Evolutionary conservation across 495 filamentous ascomycete species (phyloP), one percentile per base, ranked within the genome.

Genomic region (Hyaloscypha finlandica): DNA sequence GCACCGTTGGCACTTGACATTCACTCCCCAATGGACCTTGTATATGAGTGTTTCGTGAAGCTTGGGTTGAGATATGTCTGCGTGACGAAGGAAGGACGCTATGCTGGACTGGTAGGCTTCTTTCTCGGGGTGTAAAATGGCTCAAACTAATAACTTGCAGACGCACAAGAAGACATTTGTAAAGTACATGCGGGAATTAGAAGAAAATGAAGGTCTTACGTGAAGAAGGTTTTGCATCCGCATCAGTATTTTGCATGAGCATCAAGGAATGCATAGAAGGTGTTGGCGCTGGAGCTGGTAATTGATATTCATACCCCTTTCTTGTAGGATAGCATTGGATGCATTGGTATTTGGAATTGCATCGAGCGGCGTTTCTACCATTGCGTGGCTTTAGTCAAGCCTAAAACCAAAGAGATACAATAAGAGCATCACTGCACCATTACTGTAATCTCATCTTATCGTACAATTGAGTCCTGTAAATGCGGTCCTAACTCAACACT

Each of bases 21-120:
- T 33, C 86, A 90, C 72, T 94, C 90, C 2, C 93, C 95, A 2
- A 95, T 99, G 83, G 94, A 99, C 75, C 75, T 98, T 60, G 95
- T 97, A 48, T 97, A 97, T 70, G 94, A 99, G 74, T 96, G 92
- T 71, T 99, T 98, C 78, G 92, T 92, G 53, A 99, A 99, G 77
- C 80, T 99, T 20, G 95, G 95, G 1, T 75, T 99, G 67, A 83
- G 95, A 64, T 98, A 97, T 77, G 88, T 99, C 53, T 98, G 95
- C 77, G 93, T 97, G 22, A 77, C 96, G 30, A 84, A 81, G 48
- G 87, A 96, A 73, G 95, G 95, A 25, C 84, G 87, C 42, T 98
- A 92, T 78, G 92, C 91, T 2, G 95, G 95, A 63, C 83, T 99
- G 80, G 92, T 96, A 63, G 62, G 69, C 25, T 6, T 8, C n/a